phyloP scores from a whole-genome alignment of 2,329 filamentous ascomycete species.

The Trichoderma cornu-damae region DNA sequence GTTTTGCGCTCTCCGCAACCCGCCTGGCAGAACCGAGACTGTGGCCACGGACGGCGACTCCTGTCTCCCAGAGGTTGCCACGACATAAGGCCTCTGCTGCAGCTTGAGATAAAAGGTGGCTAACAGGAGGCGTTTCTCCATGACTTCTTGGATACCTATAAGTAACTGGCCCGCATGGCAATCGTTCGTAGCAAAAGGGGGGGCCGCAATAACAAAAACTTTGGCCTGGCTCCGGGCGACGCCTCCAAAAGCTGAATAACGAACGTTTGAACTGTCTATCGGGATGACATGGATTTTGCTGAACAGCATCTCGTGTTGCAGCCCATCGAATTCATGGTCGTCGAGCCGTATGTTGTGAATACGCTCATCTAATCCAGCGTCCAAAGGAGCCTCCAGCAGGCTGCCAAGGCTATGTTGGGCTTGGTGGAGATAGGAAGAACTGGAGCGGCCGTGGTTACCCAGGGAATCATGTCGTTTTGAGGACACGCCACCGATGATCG shows the following conservation, averaged over 20 bases:
- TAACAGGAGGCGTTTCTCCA: constrained; percentile 63
- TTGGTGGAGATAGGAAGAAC: constrained; percentile 41
- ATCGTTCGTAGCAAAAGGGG: constrained; percentile 50
- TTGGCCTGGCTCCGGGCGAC: constrained; percentile 52
- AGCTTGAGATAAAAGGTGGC: constrained; percentile 57
- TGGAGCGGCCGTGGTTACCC: constrained; percentile 37
- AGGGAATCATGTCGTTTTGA: constrained; percentile 68
- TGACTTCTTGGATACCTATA: constrained; percentile 64
- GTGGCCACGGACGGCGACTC: constrained; percentile 21
- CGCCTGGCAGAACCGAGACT: constrained; percentile 36
- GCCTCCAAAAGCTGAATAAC: constrained; percentile 52
- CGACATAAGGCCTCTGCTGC: constrained; percentile 30
- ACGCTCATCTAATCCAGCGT: constrained; percentile 65
- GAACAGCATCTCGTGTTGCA: constrained; percentile 67
- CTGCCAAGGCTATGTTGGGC: constrained; percentile 53
- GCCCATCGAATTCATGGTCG: constrained; percentile 64
- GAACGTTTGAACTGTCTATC: constrained; percentile 55
- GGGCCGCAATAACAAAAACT: constrained; percentile 63
- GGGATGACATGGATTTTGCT: constrained; percentile 65
- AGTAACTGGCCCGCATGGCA: constrained; percentile 52
- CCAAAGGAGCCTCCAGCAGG: constrained; percentile 63
- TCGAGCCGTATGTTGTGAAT: constrained; percentile 68
- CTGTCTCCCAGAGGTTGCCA: constrained; percentile 24
- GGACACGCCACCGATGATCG: constrained; percentile 37
- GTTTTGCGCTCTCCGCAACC: constrained; percentile 56